Conservation (phyloP, 192 early-diverging fungal genomes). For the Entomortierella lignicola region DNA sequence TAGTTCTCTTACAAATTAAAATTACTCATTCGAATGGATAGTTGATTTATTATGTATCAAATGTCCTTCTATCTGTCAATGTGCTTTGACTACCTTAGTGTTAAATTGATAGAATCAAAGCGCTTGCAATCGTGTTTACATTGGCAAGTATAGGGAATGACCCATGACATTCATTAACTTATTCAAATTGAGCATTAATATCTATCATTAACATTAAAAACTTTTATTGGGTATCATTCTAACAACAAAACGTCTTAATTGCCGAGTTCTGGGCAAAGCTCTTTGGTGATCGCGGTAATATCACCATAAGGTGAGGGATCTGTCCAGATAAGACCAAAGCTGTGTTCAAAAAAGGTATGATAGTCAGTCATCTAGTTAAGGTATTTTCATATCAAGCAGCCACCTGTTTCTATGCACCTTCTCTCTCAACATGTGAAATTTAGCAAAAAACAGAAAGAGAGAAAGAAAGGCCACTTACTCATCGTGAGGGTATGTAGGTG, state of each 20-base stretch:
- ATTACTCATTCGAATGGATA: too few relatives aligned
- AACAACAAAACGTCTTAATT: constrained; percentile 6
- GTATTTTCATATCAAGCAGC: constrained; percentile 17
- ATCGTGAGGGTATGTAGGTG: constrained; percentile 15
- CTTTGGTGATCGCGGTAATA: constrained; percentile 14
- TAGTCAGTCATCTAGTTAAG: not conserved
- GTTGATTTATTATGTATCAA: too few relatives aligned
- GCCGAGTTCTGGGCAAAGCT: constrained; percentile 16
- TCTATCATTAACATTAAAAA: too few relatives aligned
- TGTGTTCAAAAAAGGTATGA: constrained; percentile 14
- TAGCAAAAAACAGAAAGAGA: constrained; percentile 7
- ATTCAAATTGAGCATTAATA: too few relatives aligned
- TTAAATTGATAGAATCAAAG: too few relatives aligned
- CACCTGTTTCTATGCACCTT: constrained; percentile 1
- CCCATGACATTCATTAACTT: too few relatives aligned
- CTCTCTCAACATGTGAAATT: too few relatives aligned
- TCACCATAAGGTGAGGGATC: constrained; percentile 15
- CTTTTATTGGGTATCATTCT: not conserved
- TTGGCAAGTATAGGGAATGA: too few relatives aligned
- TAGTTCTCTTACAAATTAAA: too few relatives aligned
- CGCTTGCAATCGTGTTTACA: too few relatives aligned
- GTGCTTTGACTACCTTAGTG: too few relatives aligned
- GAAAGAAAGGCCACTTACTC: constrained; percentile 23
- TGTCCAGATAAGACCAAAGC: constrained; percentile 28
- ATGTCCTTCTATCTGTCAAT: too few relatives aligned